Base-by-base conservation (phyloP, 2,329 filamentous ascomycete genomes). In the Ascochyta fabae region DNA sequence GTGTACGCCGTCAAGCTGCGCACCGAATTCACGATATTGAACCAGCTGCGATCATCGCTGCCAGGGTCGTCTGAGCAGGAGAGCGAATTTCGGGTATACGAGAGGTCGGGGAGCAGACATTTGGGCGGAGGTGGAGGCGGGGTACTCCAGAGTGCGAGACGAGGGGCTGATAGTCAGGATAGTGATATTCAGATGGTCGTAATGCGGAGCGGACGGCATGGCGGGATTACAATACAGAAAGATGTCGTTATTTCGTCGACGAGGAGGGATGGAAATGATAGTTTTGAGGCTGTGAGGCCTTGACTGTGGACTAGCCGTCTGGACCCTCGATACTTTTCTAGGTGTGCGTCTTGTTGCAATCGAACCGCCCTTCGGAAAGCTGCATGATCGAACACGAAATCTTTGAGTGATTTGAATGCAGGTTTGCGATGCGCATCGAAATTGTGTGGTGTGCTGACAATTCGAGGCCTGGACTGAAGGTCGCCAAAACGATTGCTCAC, bases 1-100 rank as follows among this genome's bases (percentile, higher is more conserved):
- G 69, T 78, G 2, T 80, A 79, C 57, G 76, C 74, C 41, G 62
- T 79, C 51, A 80, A 79, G 61, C 71, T 83, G 26, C 80, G 83
- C 57, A 75, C 83, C 3, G 84, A 86, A 63, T 79, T 81, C 55
- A 78, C 80, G 6, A 80, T 86, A 41, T 67, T 86, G 16, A 77
- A 83, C 35, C 62, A 68, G 49, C 54, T 69, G 36, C 34, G 62
- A n/a, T 53, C 48, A 10, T 53, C 58, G 23, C 43, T 66, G 40
- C 58, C 53, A 0, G 45, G 52, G 6, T 45, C 54, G 6, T 59
- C 55, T 5, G 50, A 48, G n/a, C 45, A 56, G 12, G 53, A 52
- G 35, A 52, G 48, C 27, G 48, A 27, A 1, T 40, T 48, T 16
- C 34, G 48, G 1, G 15, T 48, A 13, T 56, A 56, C 22, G 53